Evolutionary conservation across 306 rosid genomes (phyloP).

Genomic region (Quercus agrifolia): DNA sequence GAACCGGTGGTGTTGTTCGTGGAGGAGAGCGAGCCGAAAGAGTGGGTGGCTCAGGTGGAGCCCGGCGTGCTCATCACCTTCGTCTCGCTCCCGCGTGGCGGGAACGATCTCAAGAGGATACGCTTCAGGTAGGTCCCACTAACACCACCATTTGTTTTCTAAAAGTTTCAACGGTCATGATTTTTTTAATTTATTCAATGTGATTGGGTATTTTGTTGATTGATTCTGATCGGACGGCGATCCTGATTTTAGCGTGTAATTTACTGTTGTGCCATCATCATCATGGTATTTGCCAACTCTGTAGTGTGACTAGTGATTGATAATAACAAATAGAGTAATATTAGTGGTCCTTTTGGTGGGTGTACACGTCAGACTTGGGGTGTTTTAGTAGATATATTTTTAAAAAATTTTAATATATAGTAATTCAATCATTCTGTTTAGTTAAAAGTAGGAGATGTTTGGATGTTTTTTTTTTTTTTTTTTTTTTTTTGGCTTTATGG

Average conservation of each 20-base stretch:
- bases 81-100: constrained; percentile 77
- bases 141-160: not conserved
- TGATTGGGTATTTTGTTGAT: constrained; percentile 16
- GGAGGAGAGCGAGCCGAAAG: constrained; percentile 73
- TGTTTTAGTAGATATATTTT: not conserved
- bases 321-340: too few relatives aligned
- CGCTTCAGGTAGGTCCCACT: constrained; percentile 59
- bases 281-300: not conserved
- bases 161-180: not conserved
- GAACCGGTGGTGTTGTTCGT: constrained; percentile 72
- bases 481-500: too few relatives aligned
- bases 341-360: not conserved
- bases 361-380: not conserved
- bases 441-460: too few relatives aligned
- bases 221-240: constrained; percentile 29
- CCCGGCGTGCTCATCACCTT: constrained; percentile 81
- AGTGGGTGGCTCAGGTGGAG: constrained; percentile 91
- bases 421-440: too few relatives aligned
- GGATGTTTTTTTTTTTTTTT: too few relatives aligned
- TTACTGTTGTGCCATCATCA: constrained; percentile 14
- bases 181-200: not conserved
- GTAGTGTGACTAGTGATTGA: too few relatives aligned
- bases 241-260: not conserved
- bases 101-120: constrained; percentile 77
- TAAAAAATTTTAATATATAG: too few relatives aligned